Percentiles rank a stretch among this genome's conserved stretches.
These are phyloP conservation scores for Fusarium torreyae DNA, from an alignment of 2,329 filamentous ascomycete genomes.

Conservation along the genomic window DNA sequence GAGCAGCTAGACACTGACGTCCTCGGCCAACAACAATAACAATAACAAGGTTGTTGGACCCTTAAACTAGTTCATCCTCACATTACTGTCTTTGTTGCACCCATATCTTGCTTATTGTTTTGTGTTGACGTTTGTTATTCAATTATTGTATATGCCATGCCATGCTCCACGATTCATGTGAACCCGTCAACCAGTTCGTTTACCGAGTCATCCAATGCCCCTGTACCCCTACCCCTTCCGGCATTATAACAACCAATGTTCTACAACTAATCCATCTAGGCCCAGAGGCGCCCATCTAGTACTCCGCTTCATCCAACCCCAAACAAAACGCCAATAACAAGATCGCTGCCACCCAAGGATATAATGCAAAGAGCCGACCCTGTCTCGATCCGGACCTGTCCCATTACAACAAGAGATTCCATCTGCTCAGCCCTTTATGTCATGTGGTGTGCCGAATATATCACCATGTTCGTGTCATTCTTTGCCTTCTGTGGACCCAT, in stretches of 20 bases:
- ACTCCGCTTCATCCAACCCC: slow-evolving; percentile 23
- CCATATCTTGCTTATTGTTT: slow-evolving; percentile 17
- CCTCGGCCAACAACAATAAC: slow-evolving; percentile 59
- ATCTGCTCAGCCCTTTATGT: slow-evolving; percentile 3
- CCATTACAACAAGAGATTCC: slow-evolving; percentile 20
- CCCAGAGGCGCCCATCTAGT: slow-evolving; percentile 37
- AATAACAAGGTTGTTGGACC: slow-evolving; percentile 14
- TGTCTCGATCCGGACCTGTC: slow-evolving; percentile 32
- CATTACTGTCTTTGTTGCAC: neutral
- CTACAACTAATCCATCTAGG: slow-evolving; percentile 24
- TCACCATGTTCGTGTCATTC: slow-evolving; percentile 22
- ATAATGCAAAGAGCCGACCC: slow-evolving; percentile 21
- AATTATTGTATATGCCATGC: slow-evolving; percentile 37
- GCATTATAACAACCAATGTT: slow-evolving; percentile 16
- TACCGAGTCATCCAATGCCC: slow-evolving; percentile 11
- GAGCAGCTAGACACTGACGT: slow-evolving; percentile 90
- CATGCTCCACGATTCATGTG: slow-evolving; percentile 19
- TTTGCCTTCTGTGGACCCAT: slow-evolving; percentile 25
- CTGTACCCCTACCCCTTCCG: slow-evolving; percentile 7
- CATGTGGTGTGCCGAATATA: slow-evolving; percentile 8
- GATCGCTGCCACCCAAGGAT: slow-evolving; percentile 36
- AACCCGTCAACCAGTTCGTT: slow-evolving; percentile 10
- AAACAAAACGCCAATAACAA: slow-evolving; percentile 31
- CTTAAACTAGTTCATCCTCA: slow-evolving; percentile 1
- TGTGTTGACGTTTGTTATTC: slow-evolving; percentile 16